A percentile compares a stretch with the other conserved stretches of the same genome.
Evolutionary conservation across 2,329 filamentous ascomycete genomes (phyloP).

Genomic region (Calycina herbarum): DNA sequence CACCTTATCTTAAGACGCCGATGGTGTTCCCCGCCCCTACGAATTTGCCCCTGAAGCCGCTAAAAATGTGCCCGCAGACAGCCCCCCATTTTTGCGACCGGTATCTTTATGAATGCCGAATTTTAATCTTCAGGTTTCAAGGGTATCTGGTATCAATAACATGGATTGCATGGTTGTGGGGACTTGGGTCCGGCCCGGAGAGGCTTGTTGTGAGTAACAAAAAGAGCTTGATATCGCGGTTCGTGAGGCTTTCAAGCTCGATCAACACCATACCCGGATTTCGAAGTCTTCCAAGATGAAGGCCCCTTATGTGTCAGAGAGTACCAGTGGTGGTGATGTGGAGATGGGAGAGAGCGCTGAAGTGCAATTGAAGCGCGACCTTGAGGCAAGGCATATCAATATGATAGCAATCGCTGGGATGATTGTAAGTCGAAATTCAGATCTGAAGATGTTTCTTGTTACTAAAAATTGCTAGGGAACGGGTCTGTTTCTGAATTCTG

Average conservation of each 20-base stretch:
- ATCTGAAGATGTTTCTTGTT: constrained; percentile 50
- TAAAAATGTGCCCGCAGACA: too few relatives aligned
- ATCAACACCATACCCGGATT: neutral
- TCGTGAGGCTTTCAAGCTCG: neutral
- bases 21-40: too few relatives aligned
- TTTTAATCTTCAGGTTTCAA: too few relatives aligned
- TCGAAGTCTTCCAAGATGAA: constrained; percentile 9
- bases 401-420: constrained; percentile 73
- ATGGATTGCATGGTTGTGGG: too few relatives aligned
- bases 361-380: constrained; percentile 45
- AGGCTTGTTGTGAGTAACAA: constrained; percentile 1
- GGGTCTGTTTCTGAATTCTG: constrained; percentile 53
- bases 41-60: too few relatives aligned
- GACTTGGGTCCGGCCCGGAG: neutral
- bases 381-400: constrained; percentile 52
- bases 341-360: constrained; percentile 9
- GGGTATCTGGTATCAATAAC: too few relatives aligned
- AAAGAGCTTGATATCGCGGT: too few relatives aligned
- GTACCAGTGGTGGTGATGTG: constrained; percentile 6
- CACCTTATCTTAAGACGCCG: too few relatives aligned
- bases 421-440: constrained; percentile 55
- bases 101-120: too few relatives aligned
- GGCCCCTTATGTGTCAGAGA: neutral
- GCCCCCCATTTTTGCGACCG: too few relatives aligned
- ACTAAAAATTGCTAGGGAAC: constrained; percentile 40